Percentiles rank a stretch among this genome's conserved stretches.
Evolutionary conservation across 306 rosid species (phyloP).

Genomic region (Calophaca sinica): DNA sequence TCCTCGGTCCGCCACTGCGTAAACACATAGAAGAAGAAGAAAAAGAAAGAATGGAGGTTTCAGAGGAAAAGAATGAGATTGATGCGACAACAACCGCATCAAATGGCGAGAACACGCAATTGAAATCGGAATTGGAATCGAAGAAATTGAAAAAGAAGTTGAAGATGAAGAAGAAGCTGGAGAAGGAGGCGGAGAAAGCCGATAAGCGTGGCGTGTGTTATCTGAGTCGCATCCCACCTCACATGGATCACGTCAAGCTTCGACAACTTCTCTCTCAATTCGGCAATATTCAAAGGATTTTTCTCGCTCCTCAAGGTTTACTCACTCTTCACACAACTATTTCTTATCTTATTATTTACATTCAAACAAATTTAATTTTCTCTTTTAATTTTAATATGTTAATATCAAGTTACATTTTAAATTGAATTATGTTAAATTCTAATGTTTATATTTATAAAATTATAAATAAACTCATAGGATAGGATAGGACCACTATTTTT

Average conservation of each 20-base stretch:
- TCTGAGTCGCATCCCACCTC: slow-evolving; percentile 86
- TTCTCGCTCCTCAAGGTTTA: slow-evolving; percentile 67
- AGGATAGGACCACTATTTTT: too few relatives aligned
- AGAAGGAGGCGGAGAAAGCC: slow-evolving; percentile 61
- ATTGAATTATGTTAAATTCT: too few relatives aligned
- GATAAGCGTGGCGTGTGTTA: slow-evolving; percentile 78
- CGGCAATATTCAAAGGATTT: slow-evolving; percentile 77
- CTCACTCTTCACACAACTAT: not conserved
- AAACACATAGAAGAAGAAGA: not conserved
- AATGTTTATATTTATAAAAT: too few relatives aligned
- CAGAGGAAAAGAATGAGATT: slow-evolving; percentile 31
- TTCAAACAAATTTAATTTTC: not conserved
- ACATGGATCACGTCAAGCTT: slow-evolving; percentile 76
- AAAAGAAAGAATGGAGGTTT: not conserved
- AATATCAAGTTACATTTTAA: not conserved
- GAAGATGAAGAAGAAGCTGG: slow-evolving; percentile 51
- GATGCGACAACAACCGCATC: not conserved
- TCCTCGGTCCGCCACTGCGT: too few relatives aligned
- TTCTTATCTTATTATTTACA: not conserved
- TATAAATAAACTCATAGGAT: too few relatives aligned
- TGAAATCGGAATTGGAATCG: not conserved
- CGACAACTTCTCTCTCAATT: slow-evolving; percentile 74
- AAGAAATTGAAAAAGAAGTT: slow-evolving; percentile 35
- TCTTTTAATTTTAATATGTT: not conserved
- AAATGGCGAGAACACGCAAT: slow-evolving; percentile 3